Conservation (phyloP, 2,329 filamentous ascomycete genomes). For the Purpureocillium lavendulum region DNA sequence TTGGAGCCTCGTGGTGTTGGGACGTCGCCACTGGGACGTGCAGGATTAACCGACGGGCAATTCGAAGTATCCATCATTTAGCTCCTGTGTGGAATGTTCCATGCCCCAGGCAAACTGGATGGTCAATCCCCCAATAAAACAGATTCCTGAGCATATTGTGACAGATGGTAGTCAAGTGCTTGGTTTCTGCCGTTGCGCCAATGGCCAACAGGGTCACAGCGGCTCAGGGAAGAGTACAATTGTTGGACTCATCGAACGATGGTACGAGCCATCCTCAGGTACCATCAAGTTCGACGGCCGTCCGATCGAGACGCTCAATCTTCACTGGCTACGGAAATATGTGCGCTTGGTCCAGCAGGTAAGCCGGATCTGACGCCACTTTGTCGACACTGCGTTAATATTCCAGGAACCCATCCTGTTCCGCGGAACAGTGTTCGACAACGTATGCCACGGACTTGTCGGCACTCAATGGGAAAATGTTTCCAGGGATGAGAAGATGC, state of each 20-base stretch:
- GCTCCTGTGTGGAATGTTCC: too few relatives aligned
- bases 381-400: too few relatives aligned
- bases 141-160: too few relatives aligned
- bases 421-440: conserved; percentile 41
- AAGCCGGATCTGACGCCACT: not conserved
- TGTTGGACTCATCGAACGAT: conserved; percentile 28
- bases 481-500: conserved; percentile 30
- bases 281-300: conserved; percentile 26
- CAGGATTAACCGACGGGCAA: too few relatives aligned
- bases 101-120: too few relatives aligned
- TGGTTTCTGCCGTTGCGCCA: too few relatives aligned
- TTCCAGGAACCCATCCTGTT: conserved; percentile 34
- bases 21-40: too few relatives aligned
- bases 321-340: conserved; percentile 29
- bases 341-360: conserved; percentile 28
- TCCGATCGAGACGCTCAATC: conserved; percentile 23
- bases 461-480: conserved; percentile 29
- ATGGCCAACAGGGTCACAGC: conserved; percentile 27
- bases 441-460: conserved; percentile 42
- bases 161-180: too few relatives aligned
- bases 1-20: too few relatives aligned
- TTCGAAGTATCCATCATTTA: too few relatives aligned
- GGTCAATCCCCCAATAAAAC: too few relatives aligned
- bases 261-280: conserved; percentile 26
- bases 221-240: conserved; percentile 32